Percentiles rank a stretch among this genome's conserved stretches.
phyloP scores from a whole-genome alignment of 371 early-diverging fungal species.

The Rhizomucor pusillus region DNA sequence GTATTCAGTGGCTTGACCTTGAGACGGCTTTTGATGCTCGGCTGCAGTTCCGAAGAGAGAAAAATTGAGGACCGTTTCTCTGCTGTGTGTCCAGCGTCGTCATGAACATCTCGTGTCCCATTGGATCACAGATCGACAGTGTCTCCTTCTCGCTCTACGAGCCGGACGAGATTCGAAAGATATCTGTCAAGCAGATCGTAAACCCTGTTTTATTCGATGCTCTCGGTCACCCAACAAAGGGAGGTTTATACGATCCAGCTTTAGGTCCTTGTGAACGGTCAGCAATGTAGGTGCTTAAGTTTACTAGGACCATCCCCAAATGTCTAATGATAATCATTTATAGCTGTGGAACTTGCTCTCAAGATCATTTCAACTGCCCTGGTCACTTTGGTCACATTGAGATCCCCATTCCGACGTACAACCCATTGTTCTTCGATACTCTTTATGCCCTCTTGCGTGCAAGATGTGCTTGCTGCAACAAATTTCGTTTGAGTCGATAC shows the following conservation, averaged over 20 bases:
- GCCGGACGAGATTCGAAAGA: slow-evolving; percentile 88
- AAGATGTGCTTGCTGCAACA: slow-evolving; percentile 90
- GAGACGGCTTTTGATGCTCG: too few relatives aligned
- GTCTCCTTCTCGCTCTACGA: slow-evolving; percentile 91
- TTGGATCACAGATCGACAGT: slow-evolving; percentile 63
- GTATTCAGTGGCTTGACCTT: too few relatives aligned
- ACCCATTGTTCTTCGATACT: slow-evolving; percentile 91
- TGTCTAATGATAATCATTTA: not conserved
- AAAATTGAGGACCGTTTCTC: too few relatives aligned
- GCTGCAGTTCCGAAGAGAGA: too few relatives aligned
- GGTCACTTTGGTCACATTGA: slow-evolving; percentile 99
- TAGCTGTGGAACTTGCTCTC: slow-evolving; percentile 89
- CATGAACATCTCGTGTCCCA: slow-evolving; percentile 72
- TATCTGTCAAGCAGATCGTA: slow-evolving; percentile 93
- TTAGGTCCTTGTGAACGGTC: slow-evolving; percentile 91
- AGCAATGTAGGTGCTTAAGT: slow-evolving; percentile 56
- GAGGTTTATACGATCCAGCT: slow-evolving; percentile 96
- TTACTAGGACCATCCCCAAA: not conserved
- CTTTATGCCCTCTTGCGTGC: slow-evolving; percentile 85
- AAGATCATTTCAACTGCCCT: slow-evolving; percentile 84
- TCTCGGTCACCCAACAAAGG: slow-evolving; percentile 87
- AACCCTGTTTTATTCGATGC: slow-evolving; percentile 91
- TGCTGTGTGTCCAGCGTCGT: not conserved
- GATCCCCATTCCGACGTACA: slow-evolving; percentile 93
- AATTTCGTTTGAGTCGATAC: slow-evolving; percentile 72